Evolutionary conservation across 768 basidiomycete genomes (phyloP).

Genomic region (Calvatia gigantea): DNA sequence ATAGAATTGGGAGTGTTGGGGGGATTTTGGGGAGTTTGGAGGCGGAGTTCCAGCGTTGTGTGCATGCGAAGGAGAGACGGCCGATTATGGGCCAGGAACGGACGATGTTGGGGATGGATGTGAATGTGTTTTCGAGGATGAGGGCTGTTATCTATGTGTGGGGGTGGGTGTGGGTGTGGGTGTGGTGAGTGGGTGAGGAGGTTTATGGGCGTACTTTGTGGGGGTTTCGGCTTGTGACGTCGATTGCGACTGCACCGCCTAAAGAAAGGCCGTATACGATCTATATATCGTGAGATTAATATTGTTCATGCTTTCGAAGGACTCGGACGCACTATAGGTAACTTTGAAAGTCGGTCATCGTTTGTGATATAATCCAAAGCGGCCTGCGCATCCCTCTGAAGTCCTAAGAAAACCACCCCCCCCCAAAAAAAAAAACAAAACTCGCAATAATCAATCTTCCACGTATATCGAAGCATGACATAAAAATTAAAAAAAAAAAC

Average conservation of each 20-base stretch:
- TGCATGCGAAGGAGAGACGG: conserved; percentile 66
- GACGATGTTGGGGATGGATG: conserved; percentile 73
- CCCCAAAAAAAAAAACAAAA: not conserved
- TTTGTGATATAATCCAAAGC: conserved; percentile 63
- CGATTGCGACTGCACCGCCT: conserved; percentile 86
- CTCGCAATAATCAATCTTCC: too few species aligned
- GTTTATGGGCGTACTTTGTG: conserved; percentile 36
- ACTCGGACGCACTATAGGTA: conserved; percentile 9
- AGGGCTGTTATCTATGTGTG: conserved; percentile 56
- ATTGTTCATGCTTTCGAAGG: too few species aligned
- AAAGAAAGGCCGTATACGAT: conserved; percentile 56
- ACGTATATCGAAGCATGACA: not conserved
- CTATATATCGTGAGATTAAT: conserved; percentile 6
- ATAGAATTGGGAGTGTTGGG: conserved; percentile 57
- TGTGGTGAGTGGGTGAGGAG: not conserved
- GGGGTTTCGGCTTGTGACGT: conserved; percentile 71
- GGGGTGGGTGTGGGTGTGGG: not conserved
- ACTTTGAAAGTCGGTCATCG: conserved; percentile 50
- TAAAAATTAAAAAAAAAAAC: not conserved
- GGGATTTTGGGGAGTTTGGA: conserved; percentile 56
- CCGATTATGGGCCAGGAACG: conserved; percentile 61
- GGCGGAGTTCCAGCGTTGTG: conserved; percentile 79
- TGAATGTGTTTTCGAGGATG: conserved; percentile 88
- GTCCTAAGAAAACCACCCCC: conserved; percentile 39
- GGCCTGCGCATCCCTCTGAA: conserved; percentile 78